phyloP scores from a whole-genome alignment of 768 basidiomycete species.

The Pilatotrama ljubarskyi region DNA sequence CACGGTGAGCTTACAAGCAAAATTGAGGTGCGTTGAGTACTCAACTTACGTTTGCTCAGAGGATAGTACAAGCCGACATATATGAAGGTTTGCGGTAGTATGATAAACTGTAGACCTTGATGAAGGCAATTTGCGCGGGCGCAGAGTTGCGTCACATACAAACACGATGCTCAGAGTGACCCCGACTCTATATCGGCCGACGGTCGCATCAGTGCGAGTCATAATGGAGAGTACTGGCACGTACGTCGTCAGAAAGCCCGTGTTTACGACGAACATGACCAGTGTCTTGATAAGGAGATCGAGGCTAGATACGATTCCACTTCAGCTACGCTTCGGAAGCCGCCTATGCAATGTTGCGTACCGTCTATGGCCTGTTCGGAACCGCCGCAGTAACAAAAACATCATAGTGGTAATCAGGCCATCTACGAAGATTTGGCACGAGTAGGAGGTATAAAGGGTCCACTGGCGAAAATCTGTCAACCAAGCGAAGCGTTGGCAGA shows the following conservation, averaged over 20 bases:
- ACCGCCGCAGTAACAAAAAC: neutral
- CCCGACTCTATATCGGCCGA: neutral
- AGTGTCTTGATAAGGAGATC: constrained; percentile 3
- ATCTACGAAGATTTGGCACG: constrained; percentile 5
- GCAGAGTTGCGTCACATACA: neutral
- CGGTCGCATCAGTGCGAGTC: no score
- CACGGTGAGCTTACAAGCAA: no score
- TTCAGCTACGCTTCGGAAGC: neutral
- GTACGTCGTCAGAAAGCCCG: constrained; percentile 2
- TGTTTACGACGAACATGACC: constrained; percentile 5
- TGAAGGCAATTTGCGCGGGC: no score
- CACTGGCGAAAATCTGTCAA: neutral
- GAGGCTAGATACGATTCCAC: neutral
- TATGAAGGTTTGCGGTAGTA: neutral
- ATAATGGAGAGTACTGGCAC: no score
- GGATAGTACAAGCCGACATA: constrained; percentile 1
- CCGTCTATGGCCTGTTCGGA: constrained; percentile 4
- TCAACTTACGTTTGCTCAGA: neutral
- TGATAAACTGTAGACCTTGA: neutral
- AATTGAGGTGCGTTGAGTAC: neutral
- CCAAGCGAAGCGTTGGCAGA: no score
- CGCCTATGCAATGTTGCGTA: neutral
- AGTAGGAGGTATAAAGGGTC: constrained; percentile 2
- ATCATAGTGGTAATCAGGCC: neutral
- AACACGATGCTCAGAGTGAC: neutral